phyloP scores from a whole-genome alignment of 768 basidiomycete species.

The Tricholoma hemisulphureum region DNA sequence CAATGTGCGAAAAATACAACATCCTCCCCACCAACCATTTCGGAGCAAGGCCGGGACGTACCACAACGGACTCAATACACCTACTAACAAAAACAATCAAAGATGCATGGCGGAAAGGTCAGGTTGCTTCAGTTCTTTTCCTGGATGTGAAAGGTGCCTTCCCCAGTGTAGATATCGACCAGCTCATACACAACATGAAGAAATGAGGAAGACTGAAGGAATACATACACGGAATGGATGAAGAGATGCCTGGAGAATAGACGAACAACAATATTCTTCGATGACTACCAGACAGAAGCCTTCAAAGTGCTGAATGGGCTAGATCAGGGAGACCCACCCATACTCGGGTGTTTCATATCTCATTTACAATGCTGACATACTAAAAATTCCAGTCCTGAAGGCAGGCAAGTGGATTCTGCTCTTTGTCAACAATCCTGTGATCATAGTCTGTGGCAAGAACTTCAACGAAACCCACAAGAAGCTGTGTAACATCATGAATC shows the following conservation, averaged over 20 bases:
- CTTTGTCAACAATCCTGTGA: neutral
- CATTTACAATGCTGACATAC: slow-evolving; percentile 25
- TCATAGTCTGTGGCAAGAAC: neutral
- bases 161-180: neutral
- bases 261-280: neutral
- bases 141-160: slow-evolving; percentile 26
- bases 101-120: slow-evolving; percentile 29
- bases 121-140: slow-evolving; percentile 25
- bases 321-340: slow-evolving; percentile 22
- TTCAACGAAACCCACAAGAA: neutral
- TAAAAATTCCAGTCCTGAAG: slow-evolving; percentile 4
- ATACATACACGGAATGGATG: slow-evolving; percentile 11
- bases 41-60: slow-evolving; percentile 22
- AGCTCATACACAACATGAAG: neutral
- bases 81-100: slow-evolving; percentile 31
- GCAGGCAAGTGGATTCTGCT: neutral
- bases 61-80: slow-evolving; percentile 33
- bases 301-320: slow-evolving; percentile 14
- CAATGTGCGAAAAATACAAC: neutral
- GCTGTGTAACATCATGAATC: slow-evolving; percentile 5
- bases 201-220: neutral
- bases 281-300: neutral
- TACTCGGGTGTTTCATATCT: slow-evolving; percentile 24
- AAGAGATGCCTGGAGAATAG: neutral
- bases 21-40: slow-evolving; percentile 22